Conservation (phyloP, 768 basidiomycete species). For the Pleurotus eryngii region DNA sequence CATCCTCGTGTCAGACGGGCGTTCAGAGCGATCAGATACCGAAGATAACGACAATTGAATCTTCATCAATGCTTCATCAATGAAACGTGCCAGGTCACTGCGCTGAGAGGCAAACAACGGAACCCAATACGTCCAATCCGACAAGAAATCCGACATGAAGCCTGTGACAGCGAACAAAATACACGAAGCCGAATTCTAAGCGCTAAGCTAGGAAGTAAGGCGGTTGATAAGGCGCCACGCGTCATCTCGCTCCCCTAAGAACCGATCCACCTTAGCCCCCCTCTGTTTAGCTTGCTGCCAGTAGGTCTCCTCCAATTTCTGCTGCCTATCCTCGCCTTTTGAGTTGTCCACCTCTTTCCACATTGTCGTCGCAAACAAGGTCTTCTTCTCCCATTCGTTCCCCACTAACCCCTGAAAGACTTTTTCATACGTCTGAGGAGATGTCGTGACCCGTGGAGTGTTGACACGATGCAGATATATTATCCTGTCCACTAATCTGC, state of each 20-base stretch:
- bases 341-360: constrained; percentile 21
- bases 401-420: constrained; percentile 21
- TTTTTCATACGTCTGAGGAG: constrained; percentile 5
- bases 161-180: not conserved
- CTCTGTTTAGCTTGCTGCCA: constrained; percentile 23
- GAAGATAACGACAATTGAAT: too few relatives aligned
- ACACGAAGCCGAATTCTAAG: not conserved
- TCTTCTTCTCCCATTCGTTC: constrained; percentile 33
- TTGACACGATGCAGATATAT: constrained; percentile 39
- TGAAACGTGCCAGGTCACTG: too few relatives aligned
- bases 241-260: constrained; percentile 15
- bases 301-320: constrained; percentile 24
- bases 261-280: constrained; percentile 24
- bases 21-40: too few relatives aligned
- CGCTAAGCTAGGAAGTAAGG: not conserved
- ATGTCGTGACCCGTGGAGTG: constrained; percentile 22
- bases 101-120: too few relatives aligned
- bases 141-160: too few relatives aligned
- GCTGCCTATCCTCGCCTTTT: constrained; percentile 22
- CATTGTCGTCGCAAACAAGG: constrained; percentile 43
- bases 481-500: constrained; percentile 22
- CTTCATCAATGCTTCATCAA: too few relatives aligned
- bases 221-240: constrained; percentile 26
- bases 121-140: too few relatives aligned
- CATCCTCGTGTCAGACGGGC: too few relatives aligned